phyloP scores from a whole-genome alignment of 2,329 filamentous ascomycete genomes.

The Colletotrichum orchidophilum region DNA sequence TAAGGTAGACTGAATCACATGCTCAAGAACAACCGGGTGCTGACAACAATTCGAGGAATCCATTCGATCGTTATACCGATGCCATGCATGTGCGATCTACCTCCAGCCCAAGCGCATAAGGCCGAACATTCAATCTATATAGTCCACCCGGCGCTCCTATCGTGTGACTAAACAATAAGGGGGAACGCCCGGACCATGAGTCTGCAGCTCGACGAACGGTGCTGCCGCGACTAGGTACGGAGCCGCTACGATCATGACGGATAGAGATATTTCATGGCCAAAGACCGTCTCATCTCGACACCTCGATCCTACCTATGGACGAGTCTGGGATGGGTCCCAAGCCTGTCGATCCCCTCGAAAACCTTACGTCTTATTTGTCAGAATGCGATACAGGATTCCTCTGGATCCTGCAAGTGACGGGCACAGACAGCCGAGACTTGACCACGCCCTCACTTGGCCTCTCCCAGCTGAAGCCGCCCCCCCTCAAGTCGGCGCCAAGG shows the following conservation, averaged over 20 bases:
- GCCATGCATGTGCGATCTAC: background rate
- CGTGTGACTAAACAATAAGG: background rate
- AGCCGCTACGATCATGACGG: too few relatives aligned
- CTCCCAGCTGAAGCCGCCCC: background rate
- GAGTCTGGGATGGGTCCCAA: background rate
- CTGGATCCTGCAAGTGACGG: background rate
- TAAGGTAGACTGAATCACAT: background rate
- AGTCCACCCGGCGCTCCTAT: background rate
- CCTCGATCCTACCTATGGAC: background rate
- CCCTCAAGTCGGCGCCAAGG: background rate
- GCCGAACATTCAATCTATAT: background rate
- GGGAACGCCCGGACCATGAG: background rate
- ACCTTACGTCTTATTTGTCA: background rate
- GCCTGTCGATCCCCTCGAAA: background rate
- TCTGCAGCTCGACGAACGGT: background rate
- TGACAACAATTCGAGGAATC: background rate
- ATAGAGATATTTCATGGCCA: background rate
- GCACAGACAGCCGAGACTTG: background rate
- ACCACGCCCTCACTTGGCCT: background rate
- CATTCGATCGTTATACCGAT: background rate
- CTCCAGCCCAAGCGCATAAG: background rate
- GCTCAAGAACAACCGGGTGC: background rate
- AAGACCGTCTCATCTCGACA: background rate
- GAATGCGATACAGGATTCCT: background rate
- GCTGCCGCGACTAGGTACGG: too few relatives aligned